These are phyloP conservation scores for Aphanomyces astaci DNA, from an alignment of 352 stramenopile species.

Conservation along the genomic window DNA sequence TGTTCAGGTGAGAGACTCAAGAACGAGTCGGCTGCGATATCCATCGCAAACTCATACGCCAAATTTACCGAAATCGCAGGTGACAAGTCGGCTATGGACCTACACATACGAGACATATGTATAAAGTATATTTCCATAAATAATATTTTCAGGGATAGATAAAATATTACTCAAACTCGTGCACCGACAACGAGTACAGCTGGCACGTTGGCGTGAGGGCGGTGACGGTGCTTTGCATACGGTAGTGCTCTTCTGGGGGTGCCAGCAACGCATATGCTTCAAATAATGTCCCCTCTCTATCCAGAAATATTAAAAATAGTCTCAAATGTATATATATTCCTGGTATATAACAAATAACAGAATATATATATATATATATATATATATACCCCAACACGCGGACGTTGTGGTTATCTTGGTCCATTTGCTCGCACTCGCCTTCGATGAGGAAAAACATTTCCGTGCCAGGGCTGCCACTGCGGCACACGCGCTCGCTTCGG, in stretches of 20 bases:
- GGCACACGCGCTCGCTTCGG: constrained; percentile 67
- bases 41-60: background rate
- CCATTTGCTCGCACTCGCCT: constrained; percentile 69
- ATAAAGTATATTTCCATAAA: too few relatives aligned
- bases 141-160: too few relatives aligned
- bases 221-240: constrained; percentile 49
- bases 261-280: constrained; percentile 78
- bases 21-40: background rate
- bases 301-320: background rate
- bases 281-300: constrained; percentile 29
- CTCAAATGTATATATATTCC: constrained; percentile 27
- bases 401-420: constrained; percentile 51
- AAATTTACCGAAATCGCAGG: constrained; percentile 13
- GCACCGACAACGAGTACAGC: constrained; percentile 65
- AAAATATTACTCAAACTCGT: constrained; percentile 76
- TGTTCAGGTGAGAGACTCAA: background rate
- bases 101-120: too few relatives aligned
- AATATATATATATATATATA: too few relatives aligned
- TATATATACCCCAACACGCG: constrained; percentile 56
- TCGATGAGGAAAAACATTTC: constrained; percentile 83
- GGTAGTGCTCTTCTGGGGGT: constrained; percentile 56
- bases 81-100: constrained; percentile 4
- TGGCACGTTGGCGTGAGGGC: constrained; percentile 7
- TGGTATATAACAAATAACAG: too few relatives aligned
- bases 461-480: constrained; percentile 48